Percentiles rank a stretch among this genome's conserved stretches.
Evolutionary conservation across 73 alveolate species (phyloP).

Genomic region (Paraurostyla sp.): DNA sequence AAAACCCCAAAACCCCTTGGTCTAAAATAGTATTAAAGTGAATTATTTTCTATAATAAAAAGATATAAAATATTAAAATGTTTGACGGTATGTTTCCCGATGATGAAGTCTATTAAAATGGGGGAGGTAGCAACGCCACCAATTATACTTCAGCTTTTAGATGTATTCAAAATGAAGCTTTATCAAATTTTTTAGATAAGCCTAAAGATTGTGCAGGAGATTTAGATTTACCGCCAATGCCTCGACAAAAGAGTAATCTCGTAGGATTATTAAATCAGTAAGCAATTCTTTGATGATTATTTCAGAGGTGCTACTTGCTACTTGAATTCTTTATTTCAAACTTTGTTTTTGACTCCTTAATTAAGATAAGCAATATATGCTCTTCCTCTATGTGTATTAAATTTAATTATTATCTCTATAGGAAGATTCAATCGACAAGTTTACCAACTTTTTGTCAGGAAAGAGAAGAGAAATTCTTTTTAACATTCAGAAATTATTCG

Average conservation of each 20-base stretch:
- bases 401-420: neutral
- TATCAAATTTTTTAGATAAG: too few species aligned
- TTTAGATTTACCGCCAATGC: constrained; percentile 88
- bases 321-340: constrained; percentile 91
- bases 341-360: constrained; percentile 91
- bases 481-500: constrained; percentile 93
- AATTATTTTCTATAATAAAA: too few species aligned
- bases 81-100: too few species aligned
- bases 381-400: constrained; percentile 88
- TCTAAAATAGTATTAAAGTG: too few species aligned
- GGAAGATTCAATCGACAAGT: constrained; percentile 63
- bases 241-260: constrained; percentile 83
- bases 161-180: too few species aligned
- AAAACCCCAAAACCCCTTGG: too few species aligned
- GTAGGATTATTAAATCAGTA: constrained; percentile 96
- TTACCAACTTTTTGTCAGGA: constrained; percentile 77
- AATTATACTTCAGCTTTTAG: too few species aligned
- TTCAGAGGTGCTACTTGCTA: constrained; percentile 95
- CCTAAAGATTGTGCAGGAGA: constrained; percentile 84
- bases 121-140: too few species aligned
- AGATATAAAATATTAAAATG: too few species aligned
- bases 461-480: constrained; percentile 87
- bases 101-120: too few species aligned
- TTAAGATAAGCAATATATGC: constrained; percentile 83
- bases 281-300: neutral